Conservation (phyloP, 345 rosid genomes). For the Combretum micranthum region DNA sequence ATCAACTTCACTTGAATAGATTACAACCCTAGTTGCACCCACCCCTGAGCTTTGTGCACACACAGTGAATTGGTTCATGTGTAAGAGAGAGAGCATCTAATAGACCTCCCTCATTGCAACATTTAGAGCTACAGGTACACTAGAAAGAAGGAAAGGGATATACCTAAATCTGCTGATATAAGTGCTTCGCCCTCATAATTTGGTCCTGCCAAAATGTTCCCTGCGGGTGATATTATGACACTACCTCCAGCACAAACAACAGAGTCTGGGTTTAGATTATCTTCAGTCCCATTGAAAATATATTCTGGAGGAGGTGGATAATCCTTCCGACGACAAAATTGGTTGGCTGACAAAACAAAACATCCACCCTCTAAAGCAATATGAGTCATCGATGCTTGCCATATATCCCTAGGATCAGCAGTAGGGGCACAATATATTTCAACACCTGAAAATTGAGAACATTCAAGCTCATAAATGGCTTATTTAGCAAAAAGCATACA, state of each 20-base stretch:
- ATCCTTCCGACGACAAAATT: constrained; percentile 79
- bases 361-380: constrained; percentile 99
- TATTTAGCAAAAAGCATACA: background rate
- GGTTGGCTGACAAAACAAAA: constrained; percentile 83
- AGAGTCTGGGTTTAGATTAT: constrained; percentile 60
- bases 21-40: too few species aligned
- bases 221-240: constrained; percentile 80
- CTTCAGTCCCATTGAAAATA: constrained; percentile 54
- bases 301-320: constrained; percentile 92
- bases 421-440: constrained; percentile 97
- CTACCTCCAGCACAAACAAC: constrained; percentile 92
- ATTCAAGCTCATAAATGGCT: background rate
- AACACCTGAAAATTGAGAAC: constrained; percentile 35
- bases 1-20: too few species aligned
- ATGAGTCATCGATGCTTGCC: constrained; percentile 91
- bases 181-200: constrained; percentile 84
- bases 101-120: too few species aligned
- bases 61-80: too few species aligned
- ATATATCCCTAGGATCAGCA: constrained; percentile 74
- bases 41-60: too few species aligned
- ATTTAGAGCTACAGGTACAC: too few species aligned
- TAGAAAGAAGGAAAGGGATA: constrained; percentile 1
- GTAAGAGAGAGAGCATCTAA: too few species aligned
- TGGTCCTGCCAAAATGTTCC: constrained; percentile 83
- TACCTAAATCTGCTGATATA: constrained; percentile 85